These are phyloP conservation scores for Penicillium mononematosum DNA, from an alignment of 495 filamentous ascomycete genomes.

Conservation along the genomic window DNA sequence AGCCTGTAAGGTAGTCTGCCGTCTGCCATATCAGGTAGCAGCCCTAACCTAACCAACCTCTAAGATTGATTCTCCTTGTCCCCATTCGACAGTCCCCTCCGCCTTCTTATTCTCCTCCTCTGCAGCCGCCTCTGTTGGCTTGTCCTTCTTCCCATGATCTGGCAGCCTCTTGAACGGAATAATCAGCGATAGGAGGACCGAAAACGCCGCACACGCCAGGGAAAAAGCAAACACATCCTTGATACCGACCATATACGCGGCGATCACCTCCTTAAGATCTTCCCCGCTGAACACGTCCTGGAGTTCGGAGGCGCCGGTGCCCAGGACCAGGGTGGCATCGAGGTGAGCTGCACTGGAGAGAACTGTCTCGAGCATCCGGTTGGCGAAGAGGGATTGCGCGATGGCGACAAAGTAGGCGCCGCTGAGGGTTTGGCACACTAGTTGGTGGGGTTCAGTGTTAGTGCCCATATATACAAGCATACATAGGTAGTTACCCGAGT, in stretches of 20 bases:
- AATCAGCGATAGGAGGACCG: constrained; percentile 9
- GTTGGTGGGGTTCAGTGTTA: neutral
- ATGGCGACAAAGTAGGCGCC: constrained; percentile 44
- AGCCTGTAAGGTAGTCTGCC: neutral
- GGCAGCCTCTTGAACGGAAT: constrained; percentile 12
- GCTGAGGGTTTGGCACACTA: constrained; percentile 44
- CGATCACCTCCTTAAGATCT: constrained; percentile 42
- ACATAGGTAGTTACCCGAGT: neutral
- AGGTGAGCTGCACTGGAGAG: constrained; percentile 36
- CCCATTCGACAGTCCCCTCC: neutral
- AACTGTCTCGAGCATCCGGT: constrained; percentile 32
- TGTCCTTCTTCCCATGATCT: constrained; percentile 5
- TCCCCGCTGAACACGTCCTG: constrained; percentile 39
- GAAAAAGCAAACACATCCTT: constrained; percentile 39
- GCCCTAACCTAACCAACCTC: neutral
- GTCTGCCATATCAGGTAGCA: neutral
- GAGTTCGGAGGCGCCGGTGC: constrained; percentile 47
- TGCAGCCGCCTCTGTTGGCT: neutral
- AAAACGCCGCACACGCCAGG: constrained; percentile 20
- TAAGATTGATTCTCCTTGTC: neutral
- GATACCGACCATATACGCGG: constrained; percentile 58
- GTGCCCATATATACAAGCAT: neutral
- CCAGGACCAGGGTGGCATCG: constrained; percentile 37
- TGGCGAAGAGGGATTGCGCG: constrained; percentile 44
- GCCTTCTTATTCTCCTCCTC: neutral